Evolutionary conservation across 345 rosid species (phyloP), one percentile per base, ranked within the genome.

Genomic region (Sonneratia alba): DNA sequence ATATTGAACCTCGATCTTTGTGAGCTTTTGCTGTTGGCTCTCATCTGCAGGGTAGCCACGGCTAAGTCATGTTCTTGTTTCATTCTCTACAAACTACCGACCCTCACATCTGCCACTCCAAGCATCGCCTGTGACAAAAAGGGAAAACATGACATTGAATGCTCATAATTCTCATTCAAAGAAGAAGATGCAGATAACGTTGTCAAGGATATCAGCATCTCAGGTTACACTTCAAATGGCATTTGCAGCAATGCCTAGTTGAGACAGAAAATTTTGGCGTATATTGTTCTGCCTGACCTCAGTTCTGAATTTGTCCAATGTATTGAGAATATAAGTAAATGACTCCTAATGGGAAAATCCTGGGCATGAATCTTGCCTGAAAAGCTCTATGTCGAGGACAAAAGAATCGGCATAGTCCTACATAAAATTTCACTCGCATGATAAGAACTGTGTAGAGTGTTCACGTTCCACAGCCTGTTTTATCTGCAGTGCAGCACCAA

Each of bases 401-500:
- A 59, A 59, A 59, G 34, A 59, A 59, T 59, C 15, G 34, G 64
- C 11, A 13, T 9, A 8, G 21, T 59, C 13, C 64, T 24, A 53
- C 19, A 18, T 19, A 53, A 18, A 53, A n/a, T 53, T 3, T 19
- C 22, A 53, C 59, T 68, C 42, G 18, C 7, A 3, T 45, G 27
- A 36, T 40, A 24, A 34, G 16, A 68, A 59, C 57, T 40, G 69
- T 37, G 61, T 36, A 27, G 55, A 63, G 24, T 72, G 74, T 43
- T 73, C 51, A 10, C 40, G 27, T 70, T 70, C 65, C 49, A 36
- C 37, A 1, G 56, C 89, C 6, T 77, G 81, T 75, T 87, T 91
- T 66, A 91, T 89, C 81, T 79, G 83, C 70, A 89, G 74, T 1
- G 89, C 95, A 76, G 95, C 92, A 51, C 85, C 72, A 34, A 89